These are phyloP conservation scores for Fusarium torreyae DNA, from an alignment of 2,329 filamentous ascomycete genomes.

Conservation along the genomic window DNA sequence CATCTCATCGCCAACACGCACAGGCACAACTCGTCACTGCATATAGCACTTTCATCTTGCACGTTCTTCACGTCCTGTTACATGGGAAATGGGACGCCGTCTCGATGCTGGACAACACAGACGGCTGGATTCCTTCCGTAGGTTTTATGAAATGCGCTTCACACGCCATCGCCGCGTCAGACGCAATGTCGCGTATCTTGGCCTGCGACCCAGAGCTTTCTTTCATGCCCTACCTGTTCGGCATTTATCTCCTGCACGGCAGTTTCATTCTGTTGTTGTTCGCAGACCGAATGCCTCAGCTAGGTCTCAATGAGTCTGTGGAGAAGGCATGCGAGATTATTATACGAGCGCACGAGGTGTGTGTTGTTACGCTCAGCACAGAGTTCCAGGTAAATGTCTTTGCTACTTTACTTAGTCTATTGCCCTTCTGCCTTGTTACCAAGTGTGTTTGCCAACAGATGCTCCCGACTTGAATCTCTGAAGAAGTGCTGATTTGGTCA, in stretches of 20 bases:
- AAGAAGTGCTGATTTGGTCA: not conserved
- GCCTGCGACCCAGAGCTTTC: not conserved
- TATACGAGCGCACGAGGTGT: constrained; percentile 8
- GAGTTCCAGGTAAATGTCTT: constrained; percentile 4
- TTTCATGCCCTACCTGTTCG: not conserved
- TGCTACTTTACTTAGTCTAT: no score
- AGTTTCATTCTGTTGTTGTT: constrained; percentile 2
- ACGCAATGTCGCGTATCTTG: constrained; percentile 4
- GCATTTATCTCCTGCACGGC: constrained; percentile 4
- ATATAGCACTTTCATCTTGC: constrained; percentile 3
- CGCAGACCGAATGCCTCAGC: constrained; percentile 9
- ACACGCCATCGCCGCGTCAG: not conserved
- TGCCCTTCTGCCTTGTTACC: no score
- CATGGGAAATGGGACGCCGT: not conserved
- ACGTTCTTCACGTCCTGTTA: not conserved
- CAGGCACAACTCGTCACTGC: constrained; percentile 8
- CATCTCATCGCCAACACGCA: not conserved
- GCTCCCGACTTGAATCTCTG: no score
- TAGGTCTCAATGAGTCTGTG: not conserved
- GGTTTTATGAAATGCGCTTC: constrained; percentile 11
- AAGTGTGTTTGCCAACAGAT: no score
- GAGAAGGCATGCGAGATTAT: constrained; percentile 4
- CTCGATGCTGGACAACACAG: constrained; percentile 1
- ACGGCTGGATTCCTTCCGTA: constrained; percentile 9
- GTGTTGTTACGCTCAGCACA: not conserved